Conservation (phyloP, 331 rosid species). For the Phaseolus coccineus region DNA sequence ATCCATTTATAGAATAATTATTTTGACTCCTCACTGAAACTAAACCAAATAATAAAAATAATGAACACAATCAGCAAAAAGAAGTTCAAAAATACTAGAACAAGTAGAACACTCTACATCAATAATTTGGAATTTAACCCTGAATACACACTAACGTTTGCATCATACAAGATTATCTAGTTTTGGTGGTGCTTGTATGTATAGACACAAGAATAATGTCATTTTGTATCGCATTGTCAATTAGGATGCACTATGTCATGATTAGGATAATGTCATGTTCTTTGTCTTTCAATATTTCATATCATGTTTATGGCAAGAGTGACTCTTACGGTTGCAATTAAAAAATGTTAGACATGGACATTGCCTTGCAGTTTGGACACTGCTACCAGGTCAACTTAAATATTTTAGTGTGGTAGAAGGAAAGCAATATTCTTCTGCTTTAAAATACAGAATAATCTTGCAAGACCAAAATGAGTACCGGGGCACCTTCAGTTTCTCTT, state of each 20-base stretch:
- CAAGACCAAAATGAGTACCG: not conserved
- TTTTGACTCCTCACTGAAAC: not conserved
- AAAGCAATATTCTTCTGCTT: not conserved
- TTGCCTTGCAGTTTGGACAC: not conserved
- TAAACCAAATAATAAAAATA: not conserved
- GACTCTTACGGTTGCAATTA: not conserved
- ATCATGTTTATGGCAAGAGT: not conserved
- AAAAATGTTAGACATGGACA: not conserved
- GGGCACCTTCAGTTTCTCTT: not conserved
- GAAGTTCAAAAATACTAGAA: not conserved
- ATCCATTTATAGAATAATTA: not conserved
- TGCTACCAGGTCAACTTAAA: not conserved
- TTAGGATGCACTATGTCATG: not conserved
- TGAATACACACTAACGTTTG: not conserved
- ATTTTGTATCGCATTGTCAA: not conserved
- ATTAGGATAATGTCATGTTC: not conserved
- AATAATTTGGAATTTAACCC: not conserved
- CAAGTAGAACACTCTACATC: not conserved
- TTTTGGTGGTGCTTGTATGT: not conserved
- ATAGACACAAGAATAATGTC: not conserved
- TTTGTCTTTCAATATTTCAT: not conserved
- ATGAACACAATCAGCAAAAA: not conserved
- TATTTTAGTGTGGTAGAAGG: not conserved
- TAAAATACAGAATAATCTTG: not conserved
- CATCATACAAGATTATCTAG: not conserved